Evolutionary conservation across 805 yeast species (phyloP).

Genomic region (Ogataea naganishii): DNA sequence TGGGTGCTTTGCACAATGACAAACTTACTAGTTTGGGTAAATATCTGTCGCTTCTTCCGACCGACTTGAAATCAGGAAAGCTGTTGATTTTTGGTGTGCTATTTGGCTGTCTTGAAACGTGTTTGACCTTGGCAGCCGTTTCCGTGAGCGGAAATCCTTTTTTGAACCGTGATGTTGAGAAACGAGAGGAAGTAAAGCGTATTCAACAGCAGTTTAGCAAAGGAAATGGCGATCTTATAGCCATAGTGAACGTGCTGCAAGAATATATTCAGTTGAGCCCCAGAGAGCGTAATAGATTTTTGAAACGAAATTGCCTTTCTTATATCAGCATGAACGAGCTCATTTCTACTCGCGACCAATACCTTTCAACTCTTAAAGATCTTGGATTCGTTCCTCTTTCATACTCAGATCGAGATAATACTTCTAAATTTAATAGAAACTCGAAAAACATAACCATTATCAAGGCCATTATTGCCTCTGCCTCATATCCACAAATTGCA

Average conservation of each 20-base stretch:
- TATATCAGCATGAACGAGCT: slow-evolving; percentile 62
- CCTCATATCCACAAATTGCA: slow-evolving; percentile 78
- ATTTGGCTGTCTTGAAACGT: slow-evolving; percentile 71
- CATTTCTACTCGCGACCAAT: slow-evolving; percentile 61
- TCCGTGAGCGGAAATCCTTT: slow-evolving; percentile 72
- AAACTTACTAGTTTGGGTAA: slow-evolving; percentile 69
- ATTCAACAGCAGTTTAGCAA: slow-evolving; percentile 31
- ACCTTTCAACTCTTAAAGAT: slow-evolving; percentile 61
- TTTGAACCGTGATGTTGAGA: slow-evolving; percentile 35
- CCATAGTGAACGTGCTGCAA: slow-evolving; percentile 50
- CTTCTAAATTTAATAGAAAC: slow-evolving; percentile 39
- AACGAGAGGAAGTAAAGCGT: slow-evolving; percentile 53
- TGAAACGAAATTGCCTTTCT: slow-evolving; percentile 54
- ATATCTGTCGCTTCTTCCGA: slow-evolving; percentile 74
- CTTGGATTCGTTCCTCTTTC: slow-evolving; percentile 64
- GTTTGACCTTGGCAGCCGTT: slow-evolving; percentile 75
- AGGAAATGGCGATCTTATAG: slow-evolving; percentile 70
- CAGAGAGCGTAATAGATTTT: slow-evolving; percentile 31
- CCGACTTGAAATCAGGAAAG: slow-evolving; percentile 82
- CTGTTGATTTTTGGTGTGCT: slow-evolving; percentile 70
- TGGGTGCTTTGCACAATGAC: slow-evolving; percentile 58
- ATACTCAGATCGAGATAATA: slow-evolving; percentile 21
- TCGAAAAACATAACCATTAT: slow-evolving; percentile 40
- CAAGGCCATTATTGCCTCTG: slow-evolving; percentile 65
- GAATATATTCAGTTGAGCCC: slow-evolving; percentile 33